Percentiles rank a stretch among this genome's conserved stretches.
phyloP scores from a whole-genome alignment of 768 basidiomycete species.

The Russula sp. region DNA sequence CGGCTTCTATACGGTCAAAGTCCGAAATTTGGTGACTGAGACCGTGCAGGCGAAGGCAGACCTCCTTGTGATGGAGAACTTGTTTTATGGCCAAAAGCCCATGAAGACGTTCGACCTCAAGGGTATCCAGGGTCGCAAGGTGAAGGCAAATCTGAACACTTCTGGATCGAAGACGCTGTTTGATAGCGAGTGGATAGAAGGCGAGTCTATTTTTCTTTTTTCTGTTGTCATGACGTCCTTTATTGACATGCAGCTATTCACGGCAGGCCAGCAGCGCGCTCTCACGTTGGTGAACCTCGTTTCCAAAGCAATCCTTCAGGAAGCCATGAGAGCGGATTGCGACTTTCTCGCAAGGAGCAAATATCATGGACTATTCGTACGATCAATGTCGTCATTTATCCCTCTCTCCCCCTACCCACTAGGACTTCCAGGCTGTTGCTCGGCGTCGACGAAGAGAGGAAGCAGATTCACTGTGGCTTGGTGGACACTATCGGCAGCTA shows the following conservation, averaged over 20 bases:
- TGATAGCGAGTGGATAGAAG: constrained; percentile 84
- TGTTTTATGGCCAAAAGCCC: constrained; percentile 67
- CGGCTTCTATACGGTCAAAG: constrained; percentile 76
- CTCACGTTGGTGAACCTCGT: constrained; percentile 64
- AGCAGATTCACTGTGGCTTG: constrained; percentile 68
- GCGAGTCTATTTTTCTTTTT: constrained; percentile 26
- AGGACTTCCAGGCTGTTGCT: constrained; percentile 50
- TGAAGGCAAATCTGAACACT: constrained; percentile 41
- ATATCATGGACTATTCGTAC: constrained; percentile 86
- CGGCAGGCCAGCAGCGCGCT: constrained; percentile 55
- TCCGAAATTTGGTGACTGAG: constrained; percentile 66
- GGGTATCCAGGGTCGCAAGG: constrained; percentile 73
- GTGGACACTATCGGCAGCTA: constrained; percentile 87
- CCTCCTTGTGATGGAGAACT: constrained; percentile 79
- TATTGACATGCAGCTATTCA: not conserved
- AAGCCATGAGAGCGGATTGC: constrained; percentile 64
- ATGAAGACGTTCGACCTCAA: constrained; percentile 75
- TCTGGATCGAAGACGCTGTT: constrained; percentile 55
- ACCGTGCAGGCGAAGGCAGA: constrained; percentile 61
- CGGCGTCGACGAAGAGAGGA: constrained; percentile 60
- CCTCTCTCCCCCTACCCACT: not conserved
- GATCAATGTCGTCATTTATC: constrained; percentile 25
- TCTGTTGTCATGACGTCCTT: not conserved
- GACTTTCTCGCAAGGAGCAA: constrained; percentile 68
- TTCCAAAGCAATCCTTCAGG: constrained; percentile 63